Conservation (phyloP, 495 filamentous ascomycete species). For the Bryoglossum gracile region DNA sequence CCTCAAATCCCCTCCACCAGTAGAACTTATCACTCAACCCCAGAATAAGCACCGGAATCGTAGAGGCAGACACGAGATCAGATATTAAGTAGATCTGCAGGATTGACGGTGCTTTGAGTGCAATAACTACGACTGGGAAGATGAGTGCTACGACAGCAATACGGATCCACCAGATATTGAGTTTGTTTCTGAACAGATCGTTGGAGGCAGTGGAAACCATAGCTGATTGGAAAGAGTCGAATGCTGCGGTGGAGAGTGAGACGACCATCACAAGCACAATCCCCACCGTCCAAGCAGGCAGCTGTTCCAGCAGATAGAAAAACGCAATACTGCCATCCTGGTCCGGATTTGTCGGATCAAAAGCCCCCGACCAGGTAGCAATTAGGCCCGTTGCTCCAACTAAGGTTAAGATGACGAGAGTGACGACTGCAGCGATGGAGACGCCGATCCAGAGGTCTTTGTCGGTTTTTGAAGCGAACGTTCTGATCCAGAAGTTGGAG, state of each 20-base stretch:
- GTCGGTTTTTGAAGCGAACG: constrained; percentile 73
- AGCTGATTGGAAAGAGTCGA: constrained; percentile 66
- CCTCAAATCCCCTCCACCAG: constrained; percentile 69
- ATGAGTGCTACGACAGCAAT: constrained; percentile 57
- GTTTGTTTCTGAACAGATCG: constrained; percentile 69
- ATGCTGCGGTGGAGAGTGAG: constrained; percentile 62
- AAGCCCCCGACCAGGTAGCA: constrained; percentile 65
- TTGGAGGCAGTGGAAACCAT: constrained; percentile 71
- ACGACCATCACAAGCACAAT: constrained; percentile 71
- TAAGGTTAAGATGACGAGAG: constrained; percentile 56
- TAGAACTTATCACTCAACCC: constrained; percentile 56
- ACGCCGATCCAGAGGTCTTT: constrained; percentile 66
- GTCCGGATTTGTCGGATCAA: constrained; percentile 42
- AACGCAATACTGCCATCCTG: constrained; percentile 61
- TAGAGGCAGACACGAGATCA: constrained; percentile 62
- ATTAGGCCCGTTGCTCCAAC: constrained; percentile 63
- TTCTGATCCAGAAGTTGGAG: constrained; percentile 71
- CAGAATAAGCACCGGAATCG: constrained; percentile 60
- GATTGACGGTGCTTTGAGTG: constrained; percentile 61
- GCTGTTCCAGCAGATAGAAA: constrained; percentile 61
- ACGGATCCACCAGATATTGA: constrained; percentile 63
- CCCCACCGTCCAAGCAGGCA: constrained; percentile 68
- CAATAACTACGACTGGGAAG: constrained; percentile 61
- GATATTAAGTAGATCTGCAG: constrained; percentile 72
- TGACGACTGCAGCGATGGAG: constrained; percentile 51